These are phyloP conservation scores for Diaporthe citrichinensis DNA, from an alignment of 2,329 filamentous ascomycete genomes.

Conservation along the genomic window DNA sequence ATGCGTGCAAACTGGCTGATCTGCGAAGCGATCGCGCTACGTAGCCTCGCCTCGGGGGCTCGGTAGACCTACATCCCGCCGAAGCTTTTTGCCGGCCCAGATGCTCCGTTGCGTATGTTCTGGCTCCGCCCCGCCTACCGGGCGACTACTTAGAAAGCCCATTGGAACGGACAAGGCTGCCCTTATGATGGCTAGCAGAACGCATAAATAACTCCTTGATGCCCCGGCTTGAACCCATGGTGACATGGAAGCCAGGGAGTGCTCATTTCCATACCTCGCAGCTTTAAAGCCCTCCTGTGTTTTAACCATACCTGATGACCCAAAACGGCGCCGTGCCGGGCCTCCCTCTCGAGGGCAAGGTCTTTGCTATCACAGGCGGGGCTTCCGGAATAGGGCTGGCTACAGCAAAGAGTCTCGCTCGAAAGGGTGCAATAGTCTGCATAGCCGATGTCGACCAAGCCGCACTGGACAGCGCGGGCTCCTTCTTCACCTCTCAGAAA, in stretches of 20 bases:
- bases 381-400: conserved; percentile 57
- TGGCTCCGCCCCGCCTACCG: conserved; percentile 14
- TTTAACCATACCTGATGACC: background rate
- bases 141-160: background rate
- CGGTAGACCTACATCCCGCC: background rate
- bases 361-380: conserved; percentile 43
- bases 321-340: conserved; percentile 12
- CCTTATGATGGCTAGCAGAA: background rate
- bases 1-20: background rate
- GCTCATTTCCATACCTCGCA: background rate
- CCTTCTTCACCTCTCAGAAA: conserved; percentile 49
- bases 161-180: background rate
- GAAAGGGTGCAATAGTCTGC: conserved; percentile 55
- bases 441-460: conserved; percentile 55
- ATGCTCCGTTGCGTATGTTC: background rate
- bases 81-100: background rate
- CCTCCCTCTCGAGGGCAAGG: conserved; percentile 38
- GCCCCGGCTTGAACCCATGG: background rate
- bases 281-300: background rate
- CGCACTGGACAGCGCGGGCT: conserved; percentile 49
- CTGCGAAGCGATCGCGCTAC: background rate
- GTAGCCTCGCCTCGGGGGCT: conserved; percentile 9
- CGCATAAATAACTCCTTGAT: background rate
- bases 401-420: conserved; percentile 54
- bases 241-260: background rate